Evolutionary conservation across 2,329 filamentous ascomycete species (phyloP).

Genomic region (Colletotrichum sp.): DNA sequence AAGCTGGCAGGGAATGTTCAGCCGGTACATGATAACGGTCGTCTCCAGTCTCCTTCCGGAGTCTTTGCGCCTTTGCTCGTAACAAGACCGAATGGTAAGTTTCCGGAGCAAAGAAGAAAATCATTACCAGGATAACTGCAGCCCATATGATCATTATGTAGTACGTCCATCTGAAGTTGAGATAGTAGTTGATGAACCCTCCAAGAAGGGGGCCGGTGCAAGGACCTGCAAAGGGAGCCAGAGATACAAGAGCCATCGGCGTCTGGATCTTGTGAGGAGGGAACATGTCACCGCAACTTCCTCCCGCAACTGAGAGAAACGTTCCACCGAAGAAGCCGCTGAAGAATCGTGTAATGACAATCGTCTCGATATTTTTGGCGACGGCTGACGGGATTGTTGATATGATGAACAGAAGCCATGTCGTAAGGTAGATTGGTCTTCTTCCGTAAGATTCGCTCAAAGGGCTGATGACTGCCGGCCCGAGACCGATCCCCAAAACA

Average conservation of each 20-base stretch:
- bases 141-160: constrained; percentile 86
- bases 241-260: constrained; percentile 83
- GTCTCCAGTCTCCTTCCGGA: constrained; percentile 78
- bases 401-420: constrained; percentile 76
- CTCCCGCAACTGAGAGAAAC: constrained; percentile 77
- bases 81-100: constrained; percentile 80
- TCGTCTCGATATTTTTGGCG: constrained; percentile 77
- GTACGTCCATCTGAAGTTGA: constrained; percentile 81
- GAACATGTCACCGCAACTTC: constrained; percentile 84
- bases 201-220: constrained; percentile 68
- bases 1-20: constrained; percentile 69
- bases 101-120: constrained; percentile 80
- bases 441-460: constrained; percentile 82
- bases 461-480: constrained; percentile 66
- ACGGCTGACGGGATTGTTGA: constrained; percentile 83
- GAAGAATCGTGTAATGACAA: constrained; percentile 79
- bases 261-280: constrained; percentile 68
- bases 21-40: constrained; percentile 75
- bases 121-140: constrained; percentile 61
- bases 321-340: constrained; percentile 73
- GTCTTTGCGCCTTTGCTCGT: constrained; percentile 69
- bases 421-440: constrained; percentile 80
- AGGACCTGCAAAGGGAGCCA: constrained; percentile 67
- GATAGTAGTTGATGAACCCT: constrained; percentile 81
- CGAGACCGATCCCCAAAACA: constrained; percentile 72